Conservation (phyloP, 1,284 basidiomycete species). For the Puccinia hordei region DNA sequence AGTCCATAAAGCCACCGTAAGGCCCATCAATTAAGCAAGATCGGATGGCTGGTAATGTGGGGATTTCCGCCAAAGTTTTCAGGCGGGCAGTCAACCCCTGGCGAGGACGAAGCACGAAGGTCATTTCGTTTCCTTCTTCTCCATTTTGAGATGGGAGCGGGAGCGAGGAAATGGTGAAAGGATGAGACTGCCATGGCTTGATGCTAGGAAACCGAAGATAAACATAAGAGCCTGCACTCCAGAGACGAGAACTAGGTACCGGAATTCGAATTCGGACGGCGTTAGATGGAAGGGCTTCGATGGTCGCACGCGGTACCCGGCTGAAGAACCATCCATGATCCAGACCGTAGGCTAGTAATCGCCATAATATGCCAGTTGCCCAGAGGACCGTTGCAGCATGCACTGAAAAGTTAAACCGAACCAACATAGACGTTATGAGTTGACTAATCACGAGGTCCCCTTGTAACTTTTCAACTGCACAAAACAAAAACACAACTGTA, state of each 20-base stretch:
- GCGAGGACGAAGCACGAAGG: conserved; percentile 56
- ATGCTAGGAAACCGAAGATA: conserved; percentile 61
- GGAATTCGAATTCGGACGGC: conserved; percentile 60
- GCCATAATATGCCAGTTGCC: conserved; percentile 34
- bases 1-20: conserved; percentile 60
- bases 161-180: conserved; percentile 61
- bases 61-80: conserved; percentile 52
- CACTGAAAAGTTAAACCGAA: conserved; percentile 1
- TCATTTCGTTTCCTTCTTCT: conserved; percentile 52
- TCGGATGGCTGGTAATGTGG: conserved; percentile 46
- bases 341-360: conserved; percentile 12
- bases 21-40: conserved; percentile 62
- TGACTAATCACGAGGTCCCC: neutral
- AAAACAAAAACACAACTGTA: conserved; percentile 19
- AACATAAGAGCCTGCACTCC: conserved; percentile 62
- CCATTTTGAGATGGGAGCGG: conserved; percentile 45
- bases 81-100: conserved; percentile 59
- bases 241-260: conserved; percentile 55
- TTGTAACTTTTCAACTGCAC: neutral
- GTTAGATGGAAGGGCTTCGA: conserved; percentile 58
- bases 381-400: conserved; percentile 42
- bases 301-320: conserved; percentile 54
- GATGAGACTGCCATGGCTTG: conserved; percentile 58
- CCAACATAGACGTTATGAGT: neutral
- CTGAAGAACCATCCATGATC: conserved; percentile 54